Evolutionary conservation across 441 rosid genomes (phyloP), one percentile per base, ranked within the genome.

Genomic region (Pelargonium cotyledonis): DNA sequence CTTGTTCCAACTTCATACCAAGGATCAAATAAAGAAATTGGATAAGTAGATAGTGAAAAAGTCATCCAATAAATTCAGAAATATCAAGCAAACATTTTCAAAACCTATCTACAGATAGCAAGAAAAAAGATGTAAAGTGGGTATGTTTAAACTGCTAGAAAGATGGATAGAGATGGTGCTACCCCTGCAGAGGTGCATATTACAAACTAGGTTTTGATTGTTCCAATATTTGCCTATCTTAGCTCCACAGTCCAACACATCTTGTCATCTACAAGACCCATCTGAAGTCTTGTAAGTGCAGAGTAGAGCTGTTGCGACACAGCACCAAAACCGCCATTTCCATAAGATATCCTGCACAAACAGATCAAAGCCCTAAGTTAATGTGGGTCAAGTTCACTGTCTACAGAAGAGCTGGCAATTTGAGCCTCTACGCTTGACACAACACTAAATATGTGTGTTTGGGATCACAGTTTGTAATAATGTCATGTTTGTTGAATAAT

Each of bases 221-320:
- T 44, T 41, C 19, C 18, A 23, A 58, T 10, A 14, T 11, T 38
- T 53, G 51, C 66, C 75, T 79, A 91, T 64, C 80, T 84, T 67
- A 94, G 78, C 84, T 85, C 85, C 3, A 86, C 47, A 60, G 94
- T 91, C 99, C 99, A 94, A n/a, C 81, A 82, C 99, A 89, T 86
- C 73, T 76, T 81, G 85, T 94, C 96, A 23, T 87, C 92, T 21
- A 29, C 78, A 35, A 88, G 89, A 70, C 97, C 97, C 99, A 94
- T 91, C 82, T 91, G 99, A 49, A 91, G 88, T 70, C 84, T 84
- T 47, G 99, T 89, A 66, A 94, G 91, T 65, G 77, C 84, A 0
- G 88, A 81, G 72, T 88, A 89, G 19, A 94, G 83, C 69, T 80
- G 78, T 77, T 88, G 70, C 0, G 96, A 76, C 15, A 89, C 86